A percentile compares a stretch with the other conserved stretches of the same genome.
These are phyloP conservation scores for Arthrobotrys musiformis DNA, from an alignment of 2,329 filamentous ascomycete genomes.

Conservation along the genomic window DNA sequence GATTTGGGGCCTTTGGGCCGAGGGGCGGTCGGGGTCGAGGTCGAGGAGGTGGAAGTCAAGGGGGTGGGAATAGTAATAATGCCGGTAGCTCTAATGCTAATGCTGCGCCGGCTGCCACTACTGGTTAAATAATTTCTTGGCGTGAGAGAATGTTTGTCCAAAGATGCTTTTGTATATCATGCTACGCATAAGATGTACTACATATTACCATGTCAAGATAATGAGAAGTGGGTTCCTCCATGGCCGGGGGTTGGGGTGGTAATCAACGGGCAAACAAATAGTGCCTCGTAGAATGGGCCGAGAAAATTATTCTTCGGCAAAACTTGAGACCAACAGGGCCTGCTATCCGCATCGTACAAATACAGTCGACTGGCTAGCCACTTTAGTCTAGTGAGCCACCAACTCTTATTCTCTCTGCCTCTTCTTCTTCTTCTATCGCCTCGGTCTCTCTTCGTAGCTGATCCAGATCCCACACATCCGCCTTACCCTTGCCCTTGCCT, in stretches of 20 bases:
- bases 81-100: constrained; percentile 56
- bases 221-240: constrained; percentile 14
- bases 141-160: neutral
- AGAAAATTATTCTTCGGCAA: neutral
- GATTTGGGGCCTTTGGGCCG: constrained; percentile 41
- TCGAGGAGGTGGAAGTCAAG: constrained; percentile 56
- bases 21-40: constrained; percentile 56
- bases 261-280: neutral
- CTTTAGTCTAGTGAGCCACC: constrained; percentile 42
- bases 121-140: neutral
- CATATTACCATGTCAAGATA: constrained; percentile 28
- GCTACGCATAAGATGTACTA: constrained; percentile 17
- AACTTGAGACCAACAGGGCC: neutral
- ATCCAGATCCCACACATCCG: constrained; percentile 78
- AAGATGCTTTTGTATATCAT: neutral
- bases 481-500: constrained; percentile 57
- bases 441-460: constrained; percentile 88
- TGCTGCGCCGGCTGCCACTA: constrained; percentile 15
- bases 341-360: constrained; percentile 39
- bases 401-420: constrained; percentile 62
- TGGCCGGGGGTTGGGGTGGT: neutral
- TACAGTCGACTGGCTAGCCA: constrained; percentile 9
- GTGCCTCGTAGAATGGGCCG: neutral
- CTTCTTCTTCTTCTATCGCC: constrained; percentile 75
- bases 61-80: constrained; percentile 56